phyloP scores from a whole-genome alignment of 1,284 basidiomycete species.

The Moniliophthora roreri region DNA sequence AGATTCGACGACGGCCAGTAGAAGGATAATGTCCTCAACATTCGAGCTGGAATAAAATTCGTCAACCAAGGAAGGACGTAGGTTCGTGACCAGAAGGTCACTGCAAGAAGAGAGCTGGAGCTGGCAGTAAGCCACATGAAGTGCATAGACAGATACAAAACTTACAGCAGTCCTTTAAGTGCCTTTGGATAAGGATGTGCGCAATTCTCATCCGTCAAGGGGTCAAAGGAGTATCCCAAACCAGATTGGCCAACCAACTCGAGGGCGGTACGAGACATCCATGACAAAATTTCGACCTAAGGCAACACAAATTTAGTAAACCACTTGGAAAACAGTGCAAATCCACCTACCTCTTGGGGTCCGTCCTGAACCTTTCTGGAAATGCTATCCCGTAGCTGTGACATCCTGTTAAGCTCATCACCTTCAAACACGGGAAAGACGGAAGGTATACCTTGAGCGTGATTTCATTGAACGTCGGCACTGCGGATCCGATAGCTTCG shows the following conservation, averaged over 20 bases:
- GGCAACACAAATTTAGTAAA: not conserved
- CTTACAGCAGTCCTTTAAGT: conserved; percentile 27
- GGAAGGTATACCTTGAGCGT: not conserved
- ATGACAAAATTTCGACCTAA: conserved; percentile 14
- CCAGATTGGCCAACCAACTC: conserved; percentile 31
- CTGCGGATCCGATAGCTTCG: not conserved
- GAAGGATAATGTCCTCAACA: conserved; percentile 36
- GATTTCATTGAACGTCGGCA: conserved; percentile 11
- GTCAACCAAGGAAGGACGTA: conserved; percentile 30
- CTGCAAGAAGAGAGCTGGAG: not conserved
- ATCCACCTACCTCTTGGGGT: not conserved
- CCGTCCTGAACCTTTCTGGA: not conserved
- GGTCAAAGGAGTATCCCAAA: conserved; percentile 41
- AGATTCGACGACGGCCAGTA: conserved; percentile 32
- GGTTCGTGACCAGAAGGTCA: conserved; percentile 11
- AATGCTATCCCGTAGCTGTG: not conserved
- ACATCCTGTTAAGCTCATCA: too few species aligned
- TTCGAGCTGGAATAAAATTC: conserved; percentile 31
- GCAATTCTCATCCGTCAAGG: conserved; percentile 24
- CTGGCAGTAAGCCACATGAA: not conserved
- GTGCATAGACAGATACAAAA: not conserved
- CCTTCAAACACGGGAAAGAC: not conserved
- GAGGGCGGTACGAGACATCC: conserved; percentile 20
- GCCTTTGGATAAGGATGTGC: conserved; percentile 29
- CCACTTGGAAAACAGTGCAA: not conserved